Conservation (phyloP, 2,329 filamentous ascomycete species). For the Domatiomyces globalis region DNA sequence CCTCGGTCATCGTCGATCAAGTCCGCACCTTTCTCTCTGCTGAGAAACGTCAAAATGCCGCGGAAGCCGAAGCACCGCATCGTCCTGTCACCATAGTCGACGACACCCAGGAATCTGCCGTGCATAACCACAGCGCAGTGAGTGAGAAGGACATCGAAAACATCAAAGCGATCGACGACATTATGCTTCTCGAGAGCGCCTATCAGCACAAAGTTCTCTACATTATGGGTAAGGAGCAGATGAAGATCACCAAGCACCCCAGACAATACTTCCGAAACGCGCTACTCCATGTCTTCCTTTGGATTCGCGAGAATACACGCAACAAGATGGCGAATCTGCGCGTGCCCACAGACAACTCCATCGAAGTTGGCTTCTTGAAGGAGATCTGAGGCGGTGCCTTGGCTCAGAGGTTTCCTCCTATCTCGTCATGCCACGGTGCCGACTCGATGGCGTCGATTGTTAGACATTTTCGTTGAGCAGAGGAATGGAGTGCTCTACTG, state of each 20-base stretch:
- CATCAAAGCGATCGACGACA: conserved; percentile 5
- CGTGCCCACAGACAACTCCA: conserved; percentile 25
- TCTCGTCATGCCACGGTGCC: no score
- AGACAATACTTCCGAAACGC: conserved; percentile 19
- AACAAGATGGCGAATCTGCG: conserved; percentile 26
- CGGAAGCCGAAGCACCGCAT: not conserved
- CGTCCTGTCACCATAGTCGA: not conserved
- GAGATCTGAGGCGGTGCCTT: conserved; percentile 17
- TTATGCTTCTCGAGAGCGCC: conserved; percentile 28
- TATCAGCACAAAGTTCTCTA: conserved; percentile 37
- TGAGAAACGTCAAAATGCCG: conserved; percentile 14
- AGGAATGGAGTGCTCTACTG: no score
- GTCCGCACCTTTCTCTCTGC: conserved; percentile 38
- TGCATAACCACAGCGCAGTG: not conserved
- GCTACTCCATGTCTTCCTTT: conserved; percentile 24
- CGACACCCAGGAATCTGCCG: not conserved
- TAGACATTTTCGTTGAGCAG: no score
- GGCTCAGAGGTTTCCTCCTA: no score
- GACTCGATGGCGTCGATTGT: no score
- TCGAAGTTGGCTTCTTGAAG: conserved; percentile 31
- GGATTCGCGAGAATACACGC: conserved; percentile 27
- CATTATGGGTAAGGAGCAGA: conserved; percentile 31
- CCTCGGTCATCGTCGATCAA: conserved; percentile 45
- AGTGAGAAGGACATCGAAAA: not conserved
- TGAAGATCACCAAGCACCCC: conserved; percentile 23